These are phyloP conservation scores for Xylaria flabelliformis DNA, from an alignment of 495 filamentous ascomycete species.

Conservation along the genomic window DNA sequence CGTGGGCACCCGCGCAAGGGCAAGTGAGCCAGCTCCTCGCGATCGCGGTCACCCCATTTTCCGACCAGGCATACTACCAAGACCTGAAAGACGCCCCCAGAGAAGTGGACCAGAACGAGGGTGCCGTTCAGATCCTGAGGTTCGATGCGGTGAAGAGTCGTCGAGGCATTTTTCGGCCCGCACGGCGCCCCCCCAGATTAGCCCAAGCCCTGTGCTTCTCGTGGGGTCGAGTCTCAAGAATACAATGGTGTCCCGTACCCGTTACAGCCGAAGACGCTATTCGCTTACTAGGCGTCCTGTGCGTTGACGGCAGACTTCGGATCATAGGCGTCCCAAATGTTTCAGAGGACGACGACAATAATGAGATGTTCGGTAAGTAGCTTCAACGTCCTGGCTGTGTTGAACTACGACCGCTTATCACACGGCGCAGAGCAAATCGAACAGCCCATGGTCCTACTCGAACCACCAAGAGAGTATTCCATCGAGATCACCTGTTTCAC, in stretches of 20 bases:
- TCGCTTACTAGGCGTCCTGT: slow-evolving; percentile 49
- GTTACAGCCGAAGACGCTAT: slow-evolving; percentile 33
- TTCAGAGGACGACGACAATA: slow-evolving; percentile 25
- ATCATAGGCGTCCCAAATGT: slow-evolving; percentile 44
- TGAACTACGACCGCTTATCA: slow-evolving; percentile 28
- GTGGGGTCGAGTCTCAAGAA: slow-evolving; percentile 49
- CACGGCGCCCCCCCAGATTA: slow-evolving; percentile 36
- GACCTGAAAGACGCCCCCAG: slow-evolving; percentile 33
- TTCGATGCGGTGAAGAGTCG: slow-evolving; percentile 35
- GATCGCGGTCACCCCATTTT: slow-evolving; percentile 51
- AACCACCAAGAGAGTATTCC: slow-evolving; percentile 48
- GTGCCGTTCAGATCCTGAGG: slow-evolving; percentile 53
- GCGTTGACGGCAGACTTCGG: slow-evolving; percentile 50
- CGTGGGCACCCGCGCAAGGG: slow-evolving; percentile 49
- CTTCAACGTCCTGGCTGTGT: background rate
- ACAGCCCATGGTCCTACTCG: slow-evolving; percentile 48
- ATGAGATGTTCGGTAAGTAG: slow-evolving; percentile 44
- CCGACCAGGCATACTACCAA: slow-evolving; percentile 45
- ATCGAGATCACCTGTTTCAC: slow-evolving; percentile 54
- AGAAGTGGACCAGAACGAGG: slow-evolving; percentile 33
- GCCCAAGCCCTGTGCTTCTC: slow-evolving; percentile 43
- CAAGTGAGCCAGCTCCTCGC: slow-evolving; percentile 49
- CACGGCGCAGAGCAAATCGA: slow-evolving; percentile 46
- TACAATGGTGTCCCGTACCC: slow-evolving; percentile 55
- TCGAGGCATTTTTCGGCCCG: slow-evolving; percentile 32